Evolutionary conservation across 305 asterid species (phyloP), one percentile per base, ranked within the genome.

Genomic region (Fraxinus latifolia): DNA sequence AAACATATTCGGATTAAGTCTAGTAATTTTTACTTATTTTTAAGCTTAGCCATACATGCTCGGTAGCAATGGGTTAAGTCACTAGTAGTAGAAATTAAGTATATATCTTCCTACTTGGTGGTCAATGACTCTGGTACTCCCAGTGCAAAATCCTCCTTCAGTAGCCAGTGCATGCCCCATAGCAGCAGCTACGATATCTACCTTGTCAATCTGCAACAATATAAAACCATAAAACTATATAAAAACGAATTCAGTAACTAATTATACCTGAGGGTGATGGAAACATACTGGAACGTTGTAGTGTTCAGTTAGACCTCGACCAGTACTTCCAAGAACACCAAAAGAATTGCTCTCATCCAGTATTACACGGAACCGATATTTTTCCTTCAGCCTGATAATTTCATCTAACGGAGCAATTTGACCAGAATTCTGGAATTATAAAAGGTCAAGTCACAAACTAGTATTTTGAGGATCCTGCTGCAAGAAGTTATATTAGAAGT

Each of bases 101-200:
- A 62, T 60, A 62, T 76, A 58, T 84, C 74, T n/a, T 33, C 86
- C 77, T 91, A 93, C 99, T 90, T 95, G 99, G 83, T 95, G 99
- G 68, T 95, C 99, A 58, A 92, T 89, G 83, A 94, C 98, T 89
- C 99, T 87, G 53, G 92, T 84, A 88, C 95, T 96, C 77, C 99
- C 99, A 6, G 98, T 91, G 89, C 99, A 96, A 86, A 96, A 94
- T 75, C 99, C 99, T 84, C 99, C 99, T 88, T 96, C 98, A 31
- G 97, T 87, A 82, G 99, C 98, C 89, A 96, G 88, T 6, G 98
- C 96, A 82, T 94, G 95, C 47, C 99, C 99, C 98, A 96, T 96
- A 36, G 95, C 95, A 84, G 99, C 97, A 67, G 97, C 89, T 60
- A 94, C 81, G 47, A 96, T 94, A 87, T 96, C 99, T 68, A 96